Evolutionary conservation across 208 protist species (phyloP), one percentile per base, ranked within the genome.

Genomic region (Angomonas deanei): DNA sequence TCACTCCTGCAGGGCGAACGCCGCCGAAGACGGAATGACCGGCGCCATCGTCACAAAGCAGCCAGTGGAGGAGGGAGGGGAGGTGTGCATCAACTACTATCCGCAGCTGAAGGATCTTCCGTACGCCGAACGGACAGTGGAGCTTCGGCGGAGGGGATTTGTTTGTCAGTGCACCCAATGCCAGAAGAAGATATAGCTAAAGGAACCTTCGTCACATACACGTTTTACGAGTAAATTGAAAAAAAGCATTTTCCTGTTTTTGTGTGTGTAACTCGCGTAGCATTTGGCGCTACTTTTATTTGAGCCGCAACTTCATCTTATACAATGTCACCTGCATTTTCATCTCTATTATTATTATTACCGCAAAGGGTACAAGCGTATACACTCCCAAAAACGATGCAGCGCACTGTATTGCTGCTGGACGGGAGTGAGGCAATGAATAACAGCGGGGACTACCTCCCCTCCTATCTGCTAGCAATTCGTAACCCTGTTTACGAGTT

Each of bases 391-490:
- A n/a, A n/a, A n/a, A n/a, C n/a, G n/a, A 90, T 94, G 88, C 66
- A 89, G 38, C 78, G 77, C 36, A 94, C 88, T 0, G 66, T 94
- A 3, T 67, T 94, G 15, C 77, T 94, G 10, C 71, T 94, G 21
- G 88, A 94, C 65, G 85, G 88, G 36, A 92, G 88, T 62, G 85
- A 84, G 39, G 75, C 84, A 46, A 90, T 94, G 76, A 92, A 94
- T 61, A 79, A 66, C 64, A 76, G 76, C 47, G 65, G 76, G 27
- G 88, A 94, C 67, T 94, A 94, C 59, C 74, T 91, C n/a, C 88
- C 88, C 31, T 86, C 79, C 53, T 87, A 88, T 57, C 70, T 91
- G 26, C 71, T 94, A 28, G 88, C 88, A 4, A 66, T 92, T 47
- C 79, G 84, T 5, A 78, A 67, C 4, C 84, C 84, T 15, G 46